A percentile compares a stretch with the other conserved stretches of the same genome.
These are phyloP conservation scores for Cenococcum geophilum DNA, from an alignment of 495 filamentous ascomycete genomes.

Conservation along the genomic window DNA sequence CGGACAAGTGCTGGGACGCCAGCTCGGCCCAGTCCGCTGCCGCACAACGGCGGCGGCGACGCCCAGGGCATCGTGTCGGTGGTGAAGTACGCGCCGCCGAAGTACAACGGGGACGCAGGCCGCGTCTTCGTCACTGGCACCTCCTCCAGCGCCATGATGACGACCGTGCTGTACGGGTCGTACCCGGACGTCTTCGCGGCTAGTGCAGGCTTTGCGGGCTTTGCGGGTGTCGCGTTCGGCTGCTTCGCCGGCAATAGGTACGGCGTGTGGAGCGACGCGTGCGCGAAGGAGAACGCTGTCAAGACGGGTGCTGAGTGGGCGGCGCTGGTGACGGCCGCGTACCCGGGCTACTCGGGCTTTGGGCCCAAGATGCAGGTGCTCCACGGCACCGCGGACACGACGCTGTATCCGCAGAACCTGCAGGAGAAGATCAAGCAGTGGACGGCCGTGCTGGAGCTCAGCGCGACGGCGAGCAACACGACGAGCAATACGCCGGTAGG, in stretches of 20 bases:
- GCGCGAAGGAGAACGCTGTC: conserved; percentile 47
- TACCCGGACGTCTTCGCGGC: conserved; percentile 57
- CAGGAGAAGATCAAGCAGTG: conserved; percentile 54
- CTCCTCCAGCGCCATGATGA: conserved; percentile 44
- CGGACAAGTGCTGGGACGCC: conserved; percentile 54
- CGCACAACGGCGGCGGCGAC: conserved; percentile 49
- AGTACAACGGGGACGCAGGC: conserved; percentile 45
- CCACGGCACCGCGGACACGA: conserved; percentile 49
- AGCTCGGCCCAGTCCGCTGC: conserved; percentile 40
- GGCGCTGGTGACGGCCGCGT: conserved; percentile 45
- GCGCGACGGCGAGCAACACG: conserved; percentile 7
- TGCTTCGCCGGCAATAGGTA: conserved; percentile 48
- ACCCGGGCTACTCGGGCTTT: conserved; percentile 50
- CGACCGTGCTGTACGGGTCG: conserved; percentile 52
- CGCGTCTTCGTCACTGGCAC: conserved; percentile 45
- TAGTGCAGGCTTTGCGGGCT: conserved; percentile 37
- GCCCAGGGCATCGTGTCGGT: conserved; percentile 49
- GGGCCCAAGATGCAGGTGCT: conserved; percentile 52
- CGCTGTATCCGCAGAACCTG: conserved; percentile 48
- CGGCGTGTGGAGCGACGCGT: conserved; percentile 51
- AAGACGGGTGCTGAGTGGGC: conserved; percentile 48
- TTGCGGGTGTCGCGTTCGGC: conserved; percentile 52
- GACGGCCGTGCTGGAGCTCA: conserved; percentile 45
- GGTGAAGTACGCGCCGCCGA: conserved; percentile 48
- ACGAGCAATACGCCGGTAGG: conserved; percentile 26